Base-by-base conservation (phyloP, 306 rosid genomes). In the Psophocarpus tetragonolobus region DNA sequence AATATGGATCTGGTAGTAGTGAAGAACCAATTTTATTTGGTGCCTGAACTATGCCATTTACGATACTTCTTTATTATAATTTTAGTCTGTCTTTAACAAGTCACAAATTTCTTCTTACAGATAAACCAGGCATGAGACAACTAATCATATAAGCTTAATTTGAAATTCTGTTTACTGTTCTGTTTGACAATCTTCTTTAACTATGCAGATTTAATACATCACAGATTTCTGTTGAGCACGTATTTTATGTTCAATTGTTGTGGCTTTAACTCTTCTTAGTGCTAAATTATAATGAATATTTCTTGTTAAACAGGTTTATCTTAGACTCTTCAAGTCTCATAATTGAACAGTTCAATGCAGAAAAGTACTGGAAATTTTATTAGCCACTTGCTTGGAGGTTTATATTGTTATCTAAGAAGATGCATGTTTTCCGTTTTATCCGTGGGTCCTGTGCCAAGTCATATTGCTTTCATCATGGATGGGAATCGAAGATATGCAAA, bases 381-480 rank as follows among this genome's bases (percentile, higher is more conserved):
- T 57, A 62, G 72, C 68, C 65, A 63, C 30, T 39, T 76, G 23
- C 39, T 69, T 53, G 83, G 83, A 57, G 80, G 86, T 72, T 76
- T 84, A 35, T 32, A 41, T 38, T 23, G 82, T 67, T 89, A 77
- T 67, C 33, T 87, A 30, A 90, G 92, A 79, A 92, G 79, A 85
- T 88, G 89, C 71, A 11, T 90, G 18, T 88, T 88, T 74, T 62
- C 54, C 21, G 67, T 88, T 42, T 57, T 94, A 12, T 87, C 91
- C 4, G 86, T 74, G 3, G 97, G 98, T 61, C 89, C 92, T 8
- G 74, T 90, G 78, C 97, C 97, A 33, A 62, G 80, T 57, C 97
- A 94, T 86, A 78, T 94, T 63, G 85, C 97, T 68, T 92, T 94
- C 87, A 89, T 94, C 80, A 91, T 94, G 93, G 97, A 94, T 84